Evolutionary conservation across 495 filamentous ascomycete genomes (phyloP).

Genomic region (Pyronema omphalodes): DNA sequence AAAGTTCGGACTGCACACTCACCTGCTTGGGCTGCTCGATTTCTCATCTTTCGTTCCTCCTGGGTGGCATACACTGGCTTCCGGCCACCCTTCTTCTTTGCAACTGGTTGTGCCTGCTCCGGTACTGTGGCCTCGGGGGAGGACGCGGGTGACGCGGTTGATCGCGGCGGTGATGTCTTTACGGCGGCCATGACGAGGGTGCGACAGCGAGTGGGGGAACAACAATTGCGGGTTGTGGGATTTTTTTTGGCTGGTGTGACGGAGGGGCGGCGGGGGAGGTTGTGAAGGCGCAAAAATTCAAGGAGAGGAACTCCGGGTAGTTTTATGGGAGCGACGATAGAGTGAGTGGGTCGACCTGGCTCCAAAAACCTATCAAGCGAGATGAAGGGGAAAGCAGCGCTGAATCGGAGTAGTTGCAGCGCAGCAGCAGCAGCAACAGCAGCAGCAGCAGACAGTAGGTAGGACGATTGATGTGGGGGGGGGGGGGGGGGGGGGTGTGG

Average conservation of each 20-base stretch:
- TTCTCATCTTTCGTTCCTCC: conserved; percentile 93
- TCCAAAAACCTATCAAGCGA: conserved; percentile 2
- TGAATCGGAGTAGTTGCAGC: background rate
- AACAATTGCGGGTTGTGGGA: background rate
- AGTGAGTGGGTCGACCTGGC: background rate
- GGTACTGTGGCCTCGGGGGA: conserved; percentile 21
- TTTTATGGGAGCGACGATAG: conserved; percentile 1
- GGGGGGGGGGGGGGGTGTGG: background rate
- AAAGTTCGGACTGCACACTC: conserved; percentile 10
- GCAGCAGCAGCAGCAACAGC: too few species aligned
- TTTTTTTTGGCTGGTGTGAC: background rate
- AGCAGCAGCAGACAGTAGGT: background rate
- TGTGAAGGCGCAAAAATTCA: background rate
- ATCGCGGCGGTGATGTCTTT: conserved; percentile 23
- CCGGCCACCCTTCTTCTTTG: conserved; percentile 89
- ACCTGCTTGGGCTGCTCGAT: conserved; percentile 85
- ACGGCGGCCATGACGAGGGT: conserved; percentile 14
- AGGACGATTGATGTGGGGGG: conserved; percentile 1
- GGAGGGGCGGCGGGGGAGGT: background rate
- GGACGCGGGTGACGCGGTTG: conserved; percentile 17
- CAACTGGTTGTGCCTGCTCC: conserved; percentile 24
- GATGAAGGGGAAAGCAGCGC: conserved; percentile 1
- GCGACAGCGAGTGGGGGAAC: background rate
- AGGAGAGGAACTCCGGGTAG: background rate
- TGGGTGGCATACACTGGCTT: conserved; percentile 98